Percentiles rank a stretch among this genome's conserved stretches.
Conservation (phyloP, 2,329 filamentous ascomycete genomes). For the Nannizziopsis barbatae region DNA sequence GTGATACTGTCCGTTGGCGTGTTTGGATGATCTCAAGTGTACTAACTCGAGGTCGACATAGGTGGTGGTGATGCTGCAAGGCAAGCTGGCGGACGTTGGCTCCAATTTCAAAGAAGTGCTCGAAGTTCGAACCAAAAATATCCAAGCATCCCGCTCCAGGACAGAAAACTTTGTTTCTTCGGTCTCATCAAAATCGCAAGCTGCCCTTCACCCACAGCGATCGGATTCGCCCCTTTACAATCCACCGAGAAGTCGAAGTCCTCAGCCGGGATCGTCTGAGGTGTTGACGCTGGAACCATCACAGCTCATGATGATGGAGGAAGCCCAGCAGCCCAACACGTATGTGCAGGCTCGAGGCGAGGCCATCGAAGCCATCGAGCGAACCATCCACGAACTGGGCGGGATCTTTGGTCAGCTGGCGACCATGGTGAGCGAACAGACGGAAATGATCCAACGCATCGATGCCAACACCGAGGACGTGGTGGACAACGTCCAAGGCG, state of each 20-base stretch:
- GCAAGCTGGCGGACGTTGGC: constrained; percentile 81
- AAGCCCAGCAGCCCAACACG: constrained; percentile 69
- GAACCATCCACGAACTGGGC: constrained; percentile 85
- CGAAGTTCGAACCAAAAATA: constrained; percentile 93
- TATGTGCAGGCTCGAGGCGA: constrained; percentile 92
- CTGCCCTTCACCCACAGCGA: constrained; percentile 51
- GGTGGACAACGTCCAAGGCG: constrained; percentile 95
- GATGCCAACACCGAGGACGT: constrained; percentile 97
- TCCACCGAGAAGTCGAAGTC: constrained; percentile 58
- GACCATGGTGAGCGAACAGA: constrained; percentile 93
- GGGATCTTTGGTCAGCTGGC: constrained; percentile 89
- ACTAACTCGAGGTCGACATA: constrained; percentile 17
- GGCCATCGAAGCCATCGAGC: constrained; percentile 92
- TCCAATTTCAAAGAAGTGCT: constrained; percentile 96
- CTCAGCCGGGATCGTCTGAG: constrained; percentile 51
- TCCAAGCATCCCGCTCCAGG: constrained; percentile 79
- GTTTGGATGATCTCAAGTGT: not conserved
- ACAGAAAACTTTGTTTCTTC: constrained; percentile 96
- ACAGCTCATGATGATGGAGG: constrained; percentile 85
- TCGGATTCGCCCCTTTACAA: constrained; percentile 81
- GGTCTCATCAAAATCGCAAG: constrained; percentile 65
- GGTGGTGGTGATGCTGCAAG: constrained; percentile 77
- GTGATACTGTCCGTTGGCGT: too few relatives aligned
- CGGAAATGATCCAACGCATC: constrained; percentile 93
- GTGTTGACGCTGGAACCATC: constrained; percentile 71